Evolutionary conservation across 805 yeast species (phyloP), one percentile per base, ranked within the genome.

Genomic region (Candida dendrica): DNA sequence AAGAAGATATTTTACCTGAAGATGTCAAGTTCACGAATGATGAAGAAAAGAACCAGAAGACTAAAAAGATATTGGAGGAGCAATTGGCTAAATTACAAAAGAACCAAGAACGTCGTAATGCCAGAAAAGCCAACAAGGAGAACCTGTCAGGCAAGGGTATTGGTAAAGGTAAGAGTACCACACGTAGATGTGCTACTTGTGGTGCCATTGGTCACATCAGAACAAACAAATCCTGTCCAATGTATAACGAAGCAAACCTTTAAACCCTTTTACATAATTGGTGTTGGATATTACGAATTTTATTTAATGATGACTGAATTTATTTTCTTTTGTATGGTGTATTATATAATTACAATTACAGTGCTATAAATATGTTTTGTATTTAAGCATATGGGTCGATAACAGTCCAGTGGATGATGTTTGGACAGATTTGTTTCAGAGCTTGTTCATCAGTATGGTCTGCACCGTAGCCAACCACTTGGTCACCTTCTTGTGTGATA

Each of bases 201-300:
- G 98, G 98, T 18, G 93, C 91, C 11, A 73, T 85, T 48, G 98
- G 98, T 0, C 98, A 91, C 60, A 91, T 91, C 47, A 75, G 93
- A 59, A 91, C 98, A 3, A 89, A 88, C 59, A 72, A 72, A 48
- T 68, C 91, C 2, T 91, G 98, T 65, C 98, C 98, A 14, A 72
- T 89, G 75, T 91, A 85, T 58, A 77, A 75, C 47, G 79, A 75
- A 44, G 51, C 50, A 14, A 56, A 53, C 22, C 50, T 54, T 15
- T 48, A 43, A 43, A 14, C 13, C 4, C 4, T 4, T 10, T 22
- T 36, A 20, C 15, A 22, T 22, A 8, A 8, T 22, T 22, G 8
- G 24, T 22, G 8, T 22, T 22, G 24, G 8, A 22, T n/a, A n/a
- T n/a, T n/a, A n/a, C n/a, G n/a, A n/a, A n/a, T n/a, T n/a, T n/a